Percentiles rank a stretch among this genome's conserved stretches.
Conservation (phyloP, 2,329 filamentous ascomycete species). For the Penicillium brevicompactum region DNA sequence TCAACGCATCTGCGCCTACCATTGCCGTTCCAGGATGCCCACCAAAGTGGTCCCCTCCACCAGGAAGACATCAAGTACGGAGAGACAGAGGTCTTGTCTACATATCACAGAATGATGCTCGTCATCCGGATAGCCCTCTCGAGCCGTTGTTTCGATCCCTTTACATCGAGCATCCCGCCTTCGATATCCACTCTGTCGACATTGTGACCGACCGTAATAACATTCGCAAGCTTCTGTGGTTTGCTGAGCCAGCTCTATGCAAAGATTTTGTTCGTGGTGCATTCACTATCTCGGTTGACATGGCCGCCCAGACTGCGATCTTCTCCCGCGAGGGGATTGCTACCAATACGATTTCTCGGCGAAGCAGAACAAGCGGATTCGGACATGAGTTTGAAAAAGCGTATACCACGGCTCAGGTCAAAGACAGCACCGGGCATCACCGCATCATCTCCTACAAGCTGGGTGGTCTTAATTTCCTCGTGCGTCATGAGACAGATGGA, state of each 20-base stretch:
- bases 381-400: conserved; percentile 51
- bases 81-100: conserved; percentile 42
- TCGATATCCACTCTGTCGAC: conserved; percentile 41
- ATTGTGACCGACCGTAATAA: conserved; percentile 53
- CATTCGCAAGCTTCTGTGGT: conserved; percentile 52
- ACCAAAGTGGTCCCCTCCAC: conserved; percentile 42
- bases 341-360: conserved; percentile 31
- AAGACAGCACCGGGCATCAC: conserved; percentile 48
- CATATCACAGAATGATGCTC: conserved; percentile 50
- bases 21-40: conserved; percentile 51
- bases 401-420: conserved; percentile 41
- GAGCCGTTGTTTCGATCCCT: conserved; percentile 53
- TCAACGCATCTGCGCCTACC: conserved; percentile 43
- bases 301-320: conserved; percentile 41
- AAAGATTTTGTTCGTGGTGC: conserved; percentile 31
- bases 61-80: conserved; percentile 26
- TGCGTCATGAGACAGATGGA: conserved; percentile 50
- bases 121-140: conserved; percentile 46
- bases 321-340: conserved; percentile 40
- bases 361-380: conserved; percentile 44
- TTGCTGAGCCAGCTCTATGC: conserved; percentile 36
- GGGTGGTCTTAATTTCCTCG: conserved; percentile 42
- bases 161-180: conserved; percentile 39
- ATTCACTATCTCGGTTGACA: conserved; percentile 49
- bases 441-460: conserved; percentile 51